Evolutionary conservation across 495 filamentous ascomycete species (phyloP).

Genomic region (Evernia prunastri): DNA sequence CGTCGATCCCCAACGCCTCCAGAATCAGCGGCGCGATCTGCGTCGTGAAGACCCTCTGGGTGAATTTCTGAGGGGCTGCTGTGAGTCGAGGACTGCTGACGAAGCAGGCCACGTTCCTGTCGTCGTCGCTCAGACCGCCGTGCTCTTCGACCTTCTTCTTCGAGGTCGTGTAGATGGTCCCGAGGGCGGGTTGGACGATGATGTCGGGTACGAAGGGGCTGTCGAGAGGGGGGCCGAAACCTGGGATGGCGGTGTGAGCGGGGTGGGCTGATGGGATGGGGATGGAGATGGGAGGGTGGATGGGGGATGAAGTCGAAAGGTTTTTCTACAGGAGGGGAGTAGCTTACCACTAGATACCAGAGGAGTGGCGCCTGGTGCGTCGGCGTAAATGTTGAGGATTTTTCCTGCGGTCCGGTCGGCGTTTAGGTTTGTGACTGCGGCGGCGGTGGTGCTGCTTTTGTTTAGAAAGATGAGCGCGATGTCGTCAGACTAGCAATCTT

Average conservation of each 20-base stretch:
- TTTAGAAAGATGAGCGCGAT: constrained; percentile 35
- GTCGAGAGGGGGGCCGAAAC: constrained; percentile 31
- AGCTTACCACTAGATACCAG: background rate
- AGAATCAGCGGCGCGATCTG: constrained; percentile 34
- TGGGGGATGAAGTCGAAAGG: background rate
- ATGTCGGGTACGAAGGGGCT: constrained; percentile 37
- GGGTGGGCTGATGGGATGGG: constrained; percentile 17
- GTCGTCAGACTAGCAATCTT: constrained; percentile 25
- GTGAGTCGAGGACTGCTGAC: constrained; percentile 27
- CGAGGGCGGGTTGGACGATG: constrained; percentile 30
- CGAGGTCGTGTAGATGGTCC: constrained; percentile 35
- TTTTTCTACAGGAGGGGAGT: background rate
- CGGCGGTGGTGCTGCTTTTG: constrained; percentile 22
- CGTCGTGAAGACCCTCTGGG: constrained; percentile 25
- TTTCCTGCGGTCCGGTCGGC: constrained; percentile 19
- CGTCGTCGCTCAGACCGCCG: constrained; percentile 33
- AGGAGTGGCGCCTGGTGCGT: constrained; percentile 3
- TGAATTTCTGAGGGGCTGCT: constrained; percentile 20
- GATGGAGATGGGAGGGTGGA: background rate
- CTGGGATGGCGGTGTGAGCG: constrained; percentile 7
- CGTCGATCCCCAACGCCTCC: constrained; percentile 32
- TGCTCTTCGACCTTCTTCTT: constrained; percentile 35
- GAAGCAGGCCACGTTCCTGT: constrained; percentile 32
- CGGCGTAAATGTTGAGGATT: constrained; percentile 32
- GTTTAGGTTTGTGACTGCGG: constrained; percentile 29